A percentile compares a stretch with the other conserved stretches of the same genome.
phyloP scores from a whole-genome alignment of 1,284 basidiomycete genomes.

The Schizophyllum amplum region DNA sequence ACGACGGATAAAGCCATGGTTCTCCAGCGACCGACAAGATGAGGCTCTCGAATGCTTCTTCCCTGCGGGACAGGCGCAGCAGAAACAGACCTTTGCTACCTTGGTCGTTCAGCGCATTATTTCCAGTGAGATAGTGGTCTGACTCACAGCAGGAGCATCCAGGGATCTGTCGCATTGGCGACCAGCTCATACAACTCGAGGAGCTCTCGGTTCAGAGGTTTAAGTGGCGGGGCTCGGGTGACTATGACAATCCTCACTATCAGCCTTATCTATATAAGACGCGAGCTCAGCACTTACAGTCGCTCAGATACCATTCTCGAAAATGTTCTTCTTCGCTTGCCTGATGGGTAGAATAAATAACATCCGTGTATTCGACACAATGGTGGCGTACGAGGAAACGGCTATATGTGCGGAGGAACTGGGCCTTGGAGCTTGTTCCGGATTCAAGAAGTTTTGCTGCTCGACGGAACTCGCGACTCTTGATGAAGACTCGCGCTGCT shows the following conservation, averaged over 20 bases:
- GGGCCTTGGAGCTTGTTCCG: conserved; percentile 63
- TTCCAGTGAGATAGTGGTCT: conserved; percentile 2
- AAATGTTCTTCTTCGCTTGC: conserved; percentile 60
- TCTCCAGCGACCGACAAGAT: conserved; percentile 74
- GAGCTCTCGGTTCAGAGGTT: conserved; percentile 60
- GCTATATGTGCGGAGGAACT: conserved; percentile 77
- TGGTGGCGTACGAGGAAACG: conserved; percentile 69
- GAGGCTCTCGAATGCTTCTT: conserved; percentile 81
- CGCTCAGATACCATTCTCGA: conserved; percentile 66
- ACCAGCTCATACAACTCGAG: conserved; percentile 58
- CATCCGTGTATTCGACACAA: background rate
- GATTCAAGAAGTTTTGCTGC: conserved; percentile 58
- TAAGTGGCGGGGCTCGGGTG: conserved; percentile 64
- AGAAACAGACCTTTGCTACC: conserved; percentile 74
- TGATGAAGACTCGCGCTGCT: conserved; percentile 71
- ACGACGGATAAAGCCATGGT: conserved; percentile 96
- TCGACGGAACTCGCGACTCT: conserved; percentile 75
- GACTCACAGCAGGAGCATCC: conserved; percentile 76
- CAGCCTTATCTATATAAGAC: conserved; percentile 3
- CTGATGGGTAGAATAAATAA: conserved; percentile 22
- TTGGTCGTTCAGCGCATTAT: conserved; percentile 4
- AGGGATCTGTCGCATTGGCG: conserved; percentile 62
- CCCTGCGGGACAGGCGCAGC: conserved; percentile 60
- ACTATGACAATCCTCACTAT: no score
- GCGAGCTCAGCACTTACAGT: conserved; percentile 34